phyloP scores from a whole-genome alignment of 768 basidiomycete genomes.

The Tulasnella sp. region DNA sequence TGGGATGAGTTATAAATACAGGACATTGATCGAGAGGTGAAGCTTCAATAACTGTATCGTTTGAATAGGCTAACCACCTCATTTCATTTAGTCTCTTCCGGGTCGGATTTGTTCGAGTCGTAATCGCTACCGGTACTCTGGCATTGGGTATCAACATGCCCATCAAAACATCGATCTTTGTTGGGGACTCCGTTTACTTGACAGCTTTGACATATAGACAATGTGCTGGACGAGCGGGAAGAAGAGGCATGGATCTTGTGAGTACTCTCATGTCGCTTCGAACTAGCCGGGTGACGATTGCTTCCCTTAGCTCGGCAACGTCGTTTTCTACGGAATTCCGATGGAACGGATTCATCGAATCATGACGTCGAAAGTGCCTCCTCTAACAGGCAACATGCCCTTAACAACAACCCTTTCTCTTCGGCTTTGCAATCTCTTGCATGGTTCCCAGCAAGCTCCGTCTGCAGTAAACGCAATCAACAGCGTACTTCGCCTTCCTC shows the following conservation, averaged over 20 bases:
- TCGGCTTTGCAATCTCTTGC: conserved; percentile 61
- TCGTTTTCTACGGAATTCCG: conserved; percentile 66
- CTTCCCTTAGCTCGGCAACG: conserved; percentile 50
- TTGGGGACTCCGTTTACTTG: conserved; percentile 57
- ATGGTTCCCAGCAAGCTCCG: conserved; percentile 54
- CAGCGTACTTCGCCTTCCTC: conserved; percentile 55
- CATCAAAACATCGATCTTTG: conserved; percentile 61
- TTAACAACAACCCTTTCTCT: conserved; percentile 62
- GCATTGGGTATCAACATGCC: conserved; percentile 76
- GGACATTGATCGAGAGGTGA: conserved; percentile 57
- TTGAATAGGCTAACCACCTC: neutral
- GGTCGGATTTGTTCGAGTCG: conserved; percentile 57
- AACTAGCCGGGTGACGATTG: neutral
- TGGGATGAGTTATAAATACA: conserved; percentile 63
- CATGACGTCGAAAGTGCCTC: conserved; percentile 59
- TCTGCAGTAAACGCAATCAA: conserved; percentile 50
- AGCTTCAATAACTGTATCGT: conserved; percentile 16
- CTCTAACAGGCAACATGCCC: conserved; percentile 61
- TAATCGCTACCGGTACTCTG: conserved; percentile 66
- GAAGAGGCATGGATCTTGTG: conserved; percentile 61
- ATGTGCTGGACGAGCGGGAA: conserved; percentile 69
- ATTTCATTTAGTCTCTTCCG: conserved; percentile 52
- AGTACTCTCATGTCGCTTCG: neutral
- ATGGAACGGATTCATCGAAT: conserved; percentile 62
- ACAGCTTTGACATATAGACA: conserved; percentile 60